phyloP scores from a whole-genome alignment of 2,329 filamentous ascomycete species.

The Bipolaris cookei region DNA sequence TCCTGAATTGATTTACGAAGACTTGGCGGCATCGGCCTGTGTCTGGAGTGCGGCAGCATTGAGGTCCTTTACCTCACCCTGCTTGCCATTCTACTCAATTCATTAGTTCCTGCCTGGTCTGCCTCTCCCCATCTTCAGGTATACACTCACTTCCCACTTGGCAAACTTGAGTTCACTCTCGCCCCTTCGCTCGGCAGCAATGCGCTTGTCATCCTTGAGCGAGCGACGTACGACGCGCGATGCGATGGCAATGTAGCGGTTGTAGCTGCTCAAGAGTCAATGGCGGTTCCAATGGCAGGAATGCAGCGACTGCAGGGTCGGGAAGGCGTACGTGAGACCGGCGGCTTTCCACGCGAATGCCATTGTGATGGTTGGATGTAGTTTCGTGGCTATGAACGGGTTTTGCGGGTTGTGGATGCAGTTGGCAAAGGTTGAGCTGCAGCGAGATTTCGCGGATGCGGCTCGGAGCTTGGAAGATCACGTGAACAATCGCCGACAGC shows the following conservation, averaged over 20 bases:
- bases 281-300: conserved; percentile 23
- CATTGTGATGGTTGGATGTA: conserved; percentile 70
- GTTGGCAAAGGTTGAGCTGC: conserved; percentile 36
- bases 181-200: conserved; percentile 86
- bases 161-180: conserved; percentile 87
- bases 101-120: conserved; percentile 33
- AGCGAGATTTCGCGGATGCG: conserved; percentile 38
- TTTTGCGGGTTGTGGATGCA: conserved; percentile 31
- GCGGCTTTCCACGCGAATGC: conserved; percentile 98
- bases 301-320: conserved; percentile 1
- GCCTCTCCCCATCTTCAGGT: conserved; percentile 2
- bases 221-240: conserved; percentile 94
- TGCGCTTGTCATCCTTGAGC: conserved; percentile 92
- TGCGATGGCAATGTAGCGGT: conserved; percentile 97
- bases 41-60: conserved; percentile 59
- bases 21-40: conserved; percentile 54
- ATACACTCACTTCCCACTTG: conserved; percentile 87
- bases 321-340: conserved; percentile 81
- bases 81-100: conserved; percentile 82
- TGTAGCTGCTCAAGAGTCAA: conserved; percentile 74
- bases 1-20: conserved; percentile 40
- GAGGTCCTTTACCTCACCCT: conserved; percentile 81
- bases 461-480: conserved; percentile 35
- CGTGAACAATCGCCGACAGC: conserved; percentile 22
- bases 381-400: conserved; percentile 33